Evolutionary conservation across 148 eudicot genomes (phyloP), one percentile per base, ranked within the genome.

Genomic region (Rhododendron mucronatum): DNA sequence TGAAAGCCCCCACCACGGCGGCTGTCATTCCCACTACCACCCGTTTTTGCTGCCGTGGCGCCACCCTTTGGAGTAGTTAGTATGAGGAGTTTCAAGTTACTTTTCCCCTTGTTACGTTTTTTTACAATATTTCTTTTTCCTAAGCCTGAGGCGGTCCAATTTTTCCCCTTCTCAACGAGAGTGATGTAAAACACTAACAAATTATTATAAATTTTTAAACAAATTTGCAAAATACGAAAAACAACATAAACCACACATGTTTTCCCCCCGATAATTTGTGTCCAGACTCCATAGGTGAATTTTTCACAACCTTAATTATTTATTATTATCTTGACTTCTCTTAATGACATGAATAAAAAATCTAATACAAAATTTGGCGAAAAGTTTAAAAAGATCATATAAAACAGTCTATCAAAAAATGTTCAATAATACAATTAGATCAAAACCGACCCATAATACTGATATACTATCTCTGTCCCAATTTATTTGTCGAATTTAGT

Each of bases 1-100:
- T 30, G 13, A 30, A 59, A 69, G 75, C 75, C 75, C 75, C 75
- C 75, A 69, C 75, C 75, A 69, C 75, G 75, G 75, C 75, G 75
- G 75, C 75, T 28, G 13, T 69, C 33, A 28, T 18, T 69, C 33
- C 75, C 75, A 65, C 71, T 65, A 69, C 75, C 35, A 12, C 75
- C 75, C 14, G 75, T 30, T 28, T 69, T 69, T 30, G 35, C 75
- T 30, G 75, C 75, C 39, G 75, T 69, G 35, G 33, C 18, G 75
- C 37, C 37, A 28, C 75, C 75, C 75, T 69, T 69, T 69, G 35
- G 75, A 55, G 21, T 16, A 28, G 2, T 69, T 69, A 5, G 75
- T 30, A 69, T 13, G 30, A 65, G 71, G 71, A n/a, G 30, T 65
- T 23, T 9, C 13, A n/a, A 9, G 0, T 65, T 9, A 65, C 11